Base-by-base conservation (phyloP, 208 protist genomes). In the Trypanosoma avium region DNA sequence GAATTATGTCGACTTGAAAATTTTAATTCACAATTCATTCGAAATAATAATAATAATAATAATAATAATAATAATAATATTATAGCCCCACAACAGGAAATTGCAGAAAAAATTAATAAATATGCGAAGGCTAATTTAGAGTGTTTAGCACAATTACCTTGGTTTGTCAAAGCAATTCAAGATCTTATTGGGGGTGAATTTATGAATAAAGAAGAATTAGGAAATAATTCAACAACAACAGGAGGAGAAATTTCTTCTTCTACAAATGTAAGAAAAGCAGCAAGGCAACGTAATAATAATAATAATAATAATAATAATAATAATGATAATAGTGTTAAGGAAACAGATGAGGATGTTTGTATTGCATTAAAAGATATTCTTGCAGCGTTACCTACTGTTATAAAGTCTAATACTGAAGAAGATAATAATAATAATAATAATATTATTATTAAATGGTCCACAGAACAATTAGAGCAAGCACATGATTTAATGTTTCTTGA, bases 401-500 rank as follows among this genome's bases (percentile, higher is more conserved):
- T 15, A 8, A n/a, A n/a, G n/a, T n/a, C n/a, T n/a, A n/a, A n/a
- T n/a, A 27, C 9, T 15, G 21, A 21, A 24, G n/a, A 27, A 2
- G 26, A 38, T 21, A 22, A 6, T 13, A n/a, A 17, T 22, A n/a
- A 7, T 27, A 54, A 6, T 21, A 29, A n/a, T 10, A 32, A 5
- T 32, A 4, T 5, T 47, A 19, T 29, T 13, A 52, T 84, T 12
- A 40, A 60, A 33, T 93, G 87, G 84, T 74, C 76, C 22, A 42
- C 59, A 4, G 72, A 65, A 26, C 64, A 79, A 27, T 13, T 81
- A 24, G 70, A 84, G 58, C 81, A 87, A 35, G 81, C 84, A 56
- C 73, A 81, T 10, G 81, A 93, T 42, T 58, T 93, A 35, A 87
- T 93, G 84, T 93, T 93, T 58, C 66, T 93, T 17, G 87, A 93